Percentiles rank a stretch among this genome's conserved stretches.
Evolutionary conservation across 331 rosid species (phyloP).

Genomic region (Quercus lobata): DNA sequence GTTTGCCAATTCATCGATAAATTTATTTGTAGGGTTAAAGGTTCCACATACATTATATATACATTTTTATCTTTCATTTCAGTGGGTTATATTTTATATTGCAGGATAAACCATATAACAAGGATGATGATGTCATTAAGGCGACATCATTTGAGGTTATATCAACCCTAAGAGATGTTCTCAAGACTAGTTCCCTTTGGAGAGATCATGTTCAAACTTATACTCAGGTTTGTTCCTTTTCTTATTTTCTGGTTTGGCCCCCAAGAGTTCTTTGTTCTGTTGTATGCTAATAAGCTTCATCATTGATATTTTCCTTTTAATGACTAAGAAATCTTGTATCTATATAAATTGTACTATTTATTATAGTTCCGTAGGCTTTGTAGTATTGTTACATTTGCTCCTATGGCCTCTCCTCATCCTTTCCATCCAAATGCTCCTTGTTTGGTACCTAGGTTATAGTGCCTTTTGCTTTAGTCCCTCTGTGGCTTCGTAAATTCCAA

Average conservation of each 20-base stretch:
- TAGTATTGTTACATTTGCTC: not conserved
- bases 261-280: constrained; percentile 15
- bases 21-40: not conserved
- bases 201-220: constrained; percentile 97
- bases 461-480: not conserved
- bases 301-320: not conserved
- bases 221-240: constrained; percentile 62
- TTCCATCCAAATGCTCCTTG: constrained; percentile 3
- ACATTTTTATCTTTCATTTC: not conserved
- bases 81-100: constrained; percentile 20
- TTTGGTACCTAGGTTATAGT: constrained; percentile 10
- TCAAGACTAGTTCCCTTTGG: constrained; percentile 98
- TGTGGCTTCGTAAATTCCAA: constrained; percentile 10
- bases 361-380: not conserved
- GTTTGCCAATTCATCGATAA: constrained; percentile 9
- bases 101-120: constrained; percentile 85
- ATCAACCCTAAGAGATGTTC: constrained; percentile 91
- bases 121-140: constrained; percentile 90
- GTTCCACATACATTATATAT: not conserved
- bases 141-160: constrained; percentile 98
- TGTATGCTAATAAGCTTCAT: not conserved
- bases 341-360: too few species aligned
- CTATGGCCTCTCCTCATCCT: not conserved
- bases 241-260: not conserved
- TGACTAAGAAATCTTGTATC: not conserved